Percentiles rank a stretch among this genome's conserved stretches.
Conservation (phyloP, 176 grass and related monocot genomes). For the Luzula sylvatica region DNA sequence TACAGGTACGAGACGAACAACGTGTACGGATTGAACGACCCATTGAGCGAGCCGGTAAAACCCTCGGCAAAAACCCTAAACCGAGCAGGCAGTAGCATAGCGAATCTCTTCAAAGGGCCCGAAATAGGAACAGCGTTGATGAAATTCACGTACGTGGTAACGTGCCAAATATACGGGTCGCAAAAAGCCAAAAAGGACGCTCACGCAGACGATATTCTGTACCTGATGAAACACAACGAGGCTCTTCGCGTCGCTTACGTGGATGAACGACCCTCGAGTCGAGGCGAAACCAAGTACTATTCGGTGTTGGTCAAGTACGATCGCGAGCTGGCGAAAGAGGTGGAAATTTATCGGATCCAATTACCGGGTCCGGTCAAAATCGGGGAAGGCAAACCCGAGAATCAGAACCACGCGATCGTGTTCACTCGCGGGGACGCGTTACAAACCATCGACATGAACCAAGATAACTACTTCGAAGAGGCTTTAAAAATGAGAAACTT, state of each 20-base stretch:
- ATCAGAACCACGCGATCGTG: conserved; percentile 95
- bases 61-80: conserved; percentile 41
- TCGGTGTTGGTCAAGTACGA: conserved; percentile 97
- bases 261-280: conserved; percentile 45
- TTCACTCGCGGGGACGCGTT: conserved; percentile 88
- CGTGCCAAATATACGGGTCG: conserved; percentile 92
- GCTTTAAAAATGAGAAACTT: conserved; percentile 99
- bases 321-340: conserved; percentile 47
- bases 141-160: conserved; percentile 92
- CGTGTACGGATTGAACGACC: conserved; percentile 27
- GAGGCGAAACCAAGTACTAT: conserved; percentile 46
- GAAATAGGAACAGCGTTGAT: conserved; percentile 76
- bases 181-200: conserved; percentile 73
- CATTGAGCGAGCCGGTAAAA: conserved; percentile 14
- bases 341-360: conserved; percentile 85
- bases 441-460: conserved; percentile 99
- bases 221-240: conserved; percentile 91
- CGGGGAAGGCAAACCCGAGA: conserved; percentile 97
- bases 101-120: conserved; percentile 71
- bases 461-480: conserved; percentile 96
- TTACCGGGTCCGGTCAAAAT: conserved; percentile 79
- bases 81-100: conserved; percentile 57
- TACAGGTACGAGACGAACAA: conserved; percentile 17
- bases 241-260: conserved; percentile 87
- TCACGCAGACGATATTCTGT: conserved; percentile 69